Base-by-base conservation (phyloP, 441 rosid genomes). In the Erysimum cheiri region DNA sequence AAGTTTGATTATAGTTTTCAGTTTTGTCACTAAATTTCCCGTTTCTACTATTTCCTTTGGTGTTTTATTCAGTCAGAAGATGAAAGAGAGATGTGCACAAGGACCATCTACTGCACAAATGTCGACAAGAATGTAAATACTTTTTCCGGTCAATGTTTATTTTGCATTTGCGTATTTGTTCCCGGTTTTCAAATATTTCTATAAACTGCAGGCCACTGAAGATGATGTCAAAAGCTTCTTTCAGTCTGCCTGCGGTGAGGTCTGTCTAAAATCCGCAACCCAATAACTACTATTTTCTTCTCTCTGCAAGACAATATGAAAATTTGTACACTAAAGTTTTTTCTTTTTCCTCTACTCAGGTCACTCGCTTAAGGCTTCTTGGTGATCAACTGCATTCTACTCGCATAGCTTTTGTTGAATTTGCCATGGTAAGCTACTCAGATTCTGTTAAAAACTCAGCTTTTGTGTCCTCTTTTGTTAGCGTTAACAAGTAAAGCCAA, bases 51-150 rank as follows among this genome's bases (percentile, higher is more conserved):
- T 28, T 49, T 54, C 12, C 10, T 17, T 67, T 29, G 52, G 32
- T 64, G 55, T 52, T 56, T 57, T 33, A 49, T 81, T 65, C 90
- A 87, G 92, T 84, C 88, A 53, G 90, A 85, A 55, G 88, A 87
- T 83, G 92, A 87, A 76, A 85, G 90, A 76, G 90, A 87, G 79
- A 87, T 85, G 88, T 87, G 92, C 56, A 9, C 83, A 47, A 84
- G 92, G 77, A 87, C 92, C 3, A 80, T 87, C 60, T 87, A 87
- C 69, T 87, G 92, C 80, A 87, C 92, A 77, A 85, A 87, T 64
- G 82, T 87, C 9, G 92, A 82, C 78, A 87, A 85, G 79, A 85
- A 81, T 85, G 92, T 85, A 67, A 17, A 19, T 44, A 8, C 9
- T 36, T 8, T 50, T 52, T 10, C 10, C 3, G 19, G 39, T 40